Conservation (phyloP, 305 asterid species). For the Lippia alba region DNA sequence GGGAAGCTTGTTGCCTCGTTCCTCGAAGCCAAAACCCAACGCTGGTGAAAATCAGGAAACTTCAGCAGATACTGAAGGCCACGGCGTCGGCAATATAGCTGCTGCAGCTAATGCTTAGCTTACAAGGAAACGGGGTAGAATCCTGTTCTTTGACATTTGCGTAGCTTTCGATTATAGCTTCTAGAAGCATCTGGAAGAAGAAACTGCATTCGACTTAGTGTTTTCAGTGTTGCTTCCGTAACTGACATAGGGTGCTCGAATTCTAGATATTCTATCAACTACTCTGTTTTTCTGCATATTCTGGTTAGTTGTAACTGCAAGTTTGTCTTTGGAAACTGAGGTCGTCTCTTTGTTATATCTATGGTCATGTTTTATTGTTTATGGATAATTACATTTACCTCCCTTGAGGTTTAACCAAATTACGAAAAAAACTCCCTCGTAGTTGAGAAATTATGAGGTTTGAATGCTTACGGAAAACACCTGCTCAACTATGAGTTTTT, state of each 20-base stretch:
- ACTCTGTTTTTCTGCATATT: neutral
- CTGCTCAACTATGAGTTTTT: no score
- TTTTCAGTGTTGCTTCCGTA: slow-evolving; percentile 21
- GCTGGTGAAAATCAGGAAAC: slow-evolving; percentile 40
- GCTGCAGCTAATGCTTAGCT: slow-evolving; percentile 45
- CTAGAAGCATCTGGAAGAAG: slow-evolving; percentile 28
- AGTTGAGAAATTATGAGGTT: no score
- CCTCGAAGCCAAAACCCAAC: slow-evolving; percentile 44
- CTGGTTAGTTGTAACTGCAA: neutral
- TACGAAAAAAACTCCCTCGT: no score
- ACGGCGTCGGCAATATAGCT: slow-evolving; percentile 35
- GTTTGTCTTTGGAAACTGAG: neutral
- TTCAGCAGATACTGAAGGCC: slow-evolving; percentile 41
- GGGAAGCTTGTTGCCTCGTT: slow-evolving; percentile 54
- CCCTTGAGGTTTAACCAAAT: no score
- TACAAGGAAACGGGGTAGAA: slow-evolving; percentile 42
- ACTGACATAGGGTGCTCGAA: slow-evolving; percentile 39
- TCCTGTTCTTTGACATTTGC: slow-evolving; percentile 39
- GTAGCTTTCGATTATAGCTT: slow-evolving; percentile 16
- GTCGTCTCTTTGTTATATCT: neutral
- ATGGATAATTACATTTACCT: no score
- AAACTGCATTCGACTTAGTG: slow-evolving; percentile 9
- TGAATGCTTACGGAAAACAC: no score
- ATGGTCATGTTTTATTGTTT: neutral
- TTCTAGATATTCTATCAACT: slow-evolving; percentile 7